Conservation (phyloP, 345 rosid species). For the Citrus inodora region DNA sequence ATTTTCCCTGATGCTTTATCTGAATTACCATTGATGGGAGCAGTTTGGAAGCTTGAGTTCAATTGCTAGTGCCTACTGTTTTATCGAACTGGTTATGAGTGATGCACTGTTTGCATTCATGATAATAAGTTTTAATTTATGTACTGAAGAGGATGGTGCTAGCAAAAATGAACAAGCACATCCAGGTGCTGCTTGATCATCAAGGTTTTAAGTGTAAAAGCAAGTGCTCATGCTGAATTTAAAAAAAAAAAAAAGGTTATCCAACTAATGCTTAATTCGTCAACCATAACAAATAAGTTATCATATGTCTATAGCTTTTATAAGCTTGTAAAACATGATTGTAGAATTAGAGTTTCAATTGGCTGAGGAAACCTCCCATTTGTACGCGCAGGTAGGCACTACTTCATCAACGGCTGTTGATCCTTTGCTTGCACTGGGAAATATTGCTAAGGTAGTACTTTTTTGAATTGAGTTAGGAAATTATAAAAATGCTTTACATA, state of each 20-base stretch:
- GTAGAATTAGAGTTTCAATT: neutral
- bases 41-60: neutral
- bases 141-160: neutral
- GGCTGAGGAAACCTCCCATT: neutral
- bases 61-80: neutral
- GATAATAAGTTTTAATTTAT: neutral
- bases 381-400: constrained; percentile 63
- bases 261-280: neutral
- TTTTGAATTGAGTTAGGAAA: neutral
- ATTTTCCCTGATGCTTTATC: constrained; percentile 7
- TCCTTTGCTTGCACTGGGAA: constrained; percentile 62
- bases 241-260: neutral
- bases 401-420: constrained; percentile 89
- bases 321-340: neutral
- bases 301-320: neutral
- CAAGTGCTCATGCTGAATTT: neutral
- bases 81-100: neutral
- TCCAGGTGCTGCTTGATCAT: neutral
- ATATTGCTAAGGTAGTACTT: constrained; percentile 57
- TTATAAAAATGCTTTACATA: neutral
- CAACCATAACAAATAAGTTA: neutral
- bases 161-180: neutral
- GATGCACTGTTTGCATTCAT: neutral
- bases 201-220: neutral
- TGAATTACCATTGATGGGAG: neutral